phyloP scores from a whole-genome alignment of 148 eudicot genomes.

The Fagopyrum tataricum region DNA sequence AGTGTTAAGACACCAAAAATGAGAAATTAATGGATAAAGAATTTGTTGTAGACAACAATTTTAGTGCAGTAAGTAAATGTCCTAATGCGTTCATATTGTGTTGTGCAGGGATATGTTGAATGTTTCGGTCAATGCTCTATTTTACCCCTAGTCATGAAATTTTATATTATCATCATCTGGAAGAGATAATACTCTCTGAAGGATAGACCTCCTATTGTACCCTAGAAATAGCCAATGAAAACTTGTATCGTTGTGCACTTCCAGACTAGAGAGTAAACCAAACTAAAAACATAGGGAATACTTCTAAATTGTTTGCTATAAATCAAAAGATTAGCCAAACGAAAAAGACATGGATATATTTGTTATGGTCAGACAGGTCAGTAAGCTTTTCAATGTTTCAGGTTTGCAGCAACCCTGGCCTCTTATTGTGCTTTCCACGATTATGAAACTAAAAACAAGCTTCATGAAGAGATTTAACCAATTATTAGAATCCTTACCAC shows the following conservation, averaged over 20 bases:
- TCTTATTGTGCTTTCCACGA: background rate
- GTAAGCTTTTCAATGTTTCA: background rate
- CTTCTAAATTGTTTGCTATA: background rate
- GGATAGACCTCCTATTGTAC: background rate
- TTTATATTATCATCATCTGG: background rate
- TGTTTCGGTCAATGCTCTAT: background rate
- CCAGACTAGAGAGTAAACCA: background rate
- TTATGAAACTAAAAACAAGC: slow-evolving; percentile 5
- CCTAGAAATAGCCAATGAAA: too few relatives aligned
- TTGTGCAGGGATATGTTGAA: background rate
- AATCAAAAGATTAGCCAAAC: background rate
- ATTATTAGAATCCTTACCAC: slow-evolving; percentile 45
- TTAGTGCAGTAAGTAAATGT: background rate
- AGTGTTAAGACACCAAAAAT: slow-evolving; percentile 3
- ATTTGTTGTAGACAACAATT: background rate
- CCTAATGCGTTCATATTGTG: background rate
- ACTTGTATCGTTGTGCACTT: background rate
- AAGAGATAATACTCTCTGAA: background rate
- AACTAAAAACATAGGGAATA: background rate
- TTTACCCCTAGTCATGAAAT: background rate
- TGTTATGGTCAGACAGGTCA: background rate
- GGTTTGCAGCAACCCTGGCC: background rate
- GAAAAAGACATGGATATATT: background rate
- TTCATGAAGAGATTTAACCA: background rate
- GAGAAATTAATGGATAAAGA: background rate